Base-by-base conservation (phyloP, 2,329 filamentous ascomycete species). In the Arthrobotrys pseudoclavata region DNA sequence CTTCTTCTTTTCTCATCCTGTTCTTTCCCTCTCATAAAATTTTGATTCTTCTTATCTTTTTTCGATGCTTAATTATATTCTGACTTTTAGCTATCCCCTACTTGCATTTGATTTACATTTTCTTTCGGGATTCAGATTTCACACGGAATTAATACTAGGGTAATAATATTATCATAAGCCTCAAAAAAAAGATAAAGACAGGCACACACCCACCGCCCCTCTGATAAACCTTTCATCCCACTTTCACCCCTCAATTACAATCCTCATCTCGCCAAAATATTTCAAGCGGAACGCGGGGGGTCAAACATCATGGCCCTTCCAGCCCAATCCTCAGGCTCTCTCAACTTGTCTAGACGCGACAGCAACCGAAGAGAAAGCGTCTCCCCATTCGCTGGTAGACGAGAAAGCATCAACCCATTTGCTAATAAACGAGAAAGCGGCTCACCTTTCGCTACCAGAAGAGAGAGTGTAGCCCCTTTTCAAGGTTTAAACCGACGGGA, bases 121-220 rank as follows among this genome's bases (percentile, higher is more conserved):
- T 22, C 50, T 67, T 52, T 61, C 48, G 57, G 47, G 31, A 42
- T 9, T 31, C 57, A 70, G 34, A 31, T 20, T 37, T 40, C 42
- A 31, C 47, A 70, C 37, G 42, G 12, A 60, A 52, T 15, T 20
- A 70, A 62, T 50, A 10, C 42, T 37, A 40, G 37, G 50, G 40
- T 60, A 40, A 60, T 60, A 42, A n/a, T 42, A 66, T 60, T 57
- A 68, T 74, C 69, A 74, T 62, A 68, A 74, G 69, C 69, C 52
- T 37, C 57, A 68, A 37, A 52, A 20, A 45, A 31, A 29, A 50
- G 52, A 62, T 61, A 61, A 74, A 74, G 57, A 50, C 42, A 55
- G 55, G 15, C 48, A 37, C 52, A 68, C 50, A 40, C 31, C 60
- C 55, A 48, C 45, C 37, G 47, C 62, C 55, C 55, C 55, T 60